These are phyloP conservation scores for Thozetella sp. DNA, from an alignment of 495 filamentous ascomycete species.

Conservation along the genomic window DNA sequence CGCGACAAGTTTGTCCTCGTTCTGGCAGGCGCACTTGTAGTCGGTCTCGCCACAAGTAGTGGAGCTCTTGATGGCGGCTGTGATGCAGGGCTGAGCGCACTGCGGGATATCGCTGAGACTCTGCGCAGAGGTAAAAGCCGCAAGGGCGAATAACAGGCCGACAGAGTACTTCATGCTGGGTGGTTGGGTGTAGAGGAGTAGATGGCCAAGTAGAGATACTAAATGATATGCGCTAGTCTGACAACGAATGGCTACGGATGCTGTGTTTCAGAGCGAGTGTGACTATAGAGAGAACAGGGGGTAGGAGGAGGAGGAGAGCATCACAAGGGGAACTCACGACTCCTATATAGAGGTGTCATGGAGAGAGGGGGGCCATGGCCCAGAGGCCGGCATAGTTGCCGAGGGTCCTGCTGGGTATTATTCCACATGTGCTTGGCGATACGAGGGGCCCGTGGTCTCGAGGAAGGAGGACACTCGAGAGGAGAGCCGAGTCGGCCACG, in stretches of 20 bases:
- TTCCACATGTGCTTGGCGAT: neutral
- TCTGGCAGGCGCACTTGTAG: slow-evolving; percentile 43
- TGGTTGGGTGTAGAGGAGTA: slow-evolving; percentile 2
- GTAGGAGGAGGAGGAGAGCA: neutral
- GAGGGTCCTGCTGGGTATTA: neutral
- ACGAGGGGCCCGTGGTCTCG: too few relatives aligned
- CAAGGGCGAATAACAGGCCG: slow-evolving; percentile 33
- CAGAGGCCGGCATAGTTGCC: neutral
- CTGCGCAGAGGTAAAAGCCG: slow-evolving; percentile 34
- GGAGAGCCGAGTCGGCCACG: neutral
- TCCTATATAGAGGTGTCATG: neutral
- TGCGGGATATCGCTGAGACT: slow-evolving; percentile 33
- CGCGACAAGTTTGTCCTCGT: slow-evolving; percentile 26
- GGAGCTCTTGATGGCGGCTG: slow-evolving; percentile 21
- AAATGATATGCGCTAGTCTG: too few relatives aligned
- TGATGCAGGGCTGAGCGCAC: slow-evolving; percentile 42
- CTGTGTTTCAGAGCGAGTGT: neutral
- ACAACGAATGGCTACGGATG: neutral
- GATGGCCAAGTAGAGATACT: too few relatives aligned
- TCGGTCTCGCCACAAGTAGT: slow-evolving; percentile 37
- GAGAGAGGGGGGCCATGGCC: neutral
- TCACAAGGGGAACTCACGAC: neutral
- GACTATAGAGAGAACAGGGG: too few relatives aligned
- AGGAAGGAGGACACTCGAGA: too few relatives aligned
- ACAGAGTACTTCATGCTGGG: slow-evolving; percentile 40